Percentiles rank a stretch among this genome's conserved stretches.
Conservation (phyloP, 495 filamentous ascomycete species). For the Aspergillus saccharolyticus region DNA sequence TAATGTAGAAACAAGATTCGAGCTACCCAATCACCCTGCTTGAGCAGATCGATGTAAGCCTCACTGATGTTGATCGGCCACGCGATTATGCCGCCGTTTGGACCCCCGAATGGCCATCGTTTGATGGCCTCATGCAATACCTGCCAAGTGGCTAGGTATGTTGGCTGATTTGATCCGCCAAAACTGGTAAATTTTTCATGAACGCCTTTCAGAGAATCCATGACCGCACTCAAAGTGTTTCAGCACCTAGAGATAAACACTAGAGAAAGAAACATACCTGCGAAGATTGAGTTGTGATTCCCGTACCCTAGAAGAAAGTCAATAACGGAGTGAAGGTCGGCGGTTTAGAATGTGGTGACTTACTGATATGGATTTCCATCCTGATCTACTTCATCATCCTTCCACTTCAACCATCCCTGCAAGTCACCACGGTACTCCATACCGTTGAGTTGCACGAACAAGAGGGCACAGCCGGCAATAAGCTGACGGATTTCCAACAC, state of each 20-base stretch:
- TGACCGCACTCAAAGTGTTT: slow-evolving; percentile 8
- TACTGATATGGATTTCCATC: slow-evolving; percentile 15
- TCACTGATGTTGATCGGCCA: slow-evolving; percentile 35
- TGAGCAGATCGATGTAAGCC: slow-evolving; percentile 21
- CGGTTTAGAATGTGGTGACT: background rate
- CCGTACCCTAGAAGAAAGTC: slow-evolving; percentile 4
- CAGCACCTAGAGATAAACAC: background rate
- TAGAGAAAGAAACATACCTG: slow-evolving; percentile 10
- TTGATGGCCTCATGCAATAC: slow-evolving; percentile 26
- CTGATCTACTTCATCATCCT: slow-evolving; percentile 9
- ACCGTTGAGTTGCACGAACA: slow-evolving; percentile 27
- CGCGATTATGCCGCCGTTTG: slow-evolving; percentile 33
- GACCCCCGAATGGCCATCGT: slow-evolving; percentile 30
- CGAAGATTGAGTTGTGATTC: slow-evolving; percentile 14
- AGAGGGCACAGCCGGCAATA: slow-evolving; percentile 31
- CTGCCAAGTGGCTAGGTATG: slow-evolving; percentile 27
- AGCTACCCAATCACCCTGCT: slow-evolving; percentile 33
- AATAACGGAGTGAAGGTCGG: background rate
- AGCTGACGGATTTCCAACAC: slow-evolving; percentile 34
- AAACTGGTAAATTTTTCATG: slow-evolving; percentile 16
- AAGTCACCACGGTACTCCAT: slow-evolving; percentile 23
- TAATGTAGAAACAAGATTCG: slow-evolving; percentile 37
- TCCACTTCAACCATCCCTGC: slow-evolving; percentile 26
- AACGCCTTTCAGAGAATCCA: slow-evolving; percentile 23
- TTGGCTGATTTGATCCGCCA: slow-evolving; percentile 11